A percentile compares a stretch with the other conserved stretches of the same genome.
These are phyloP conservation scores for Lanmaoa pseudosensibilis DNA, from an alignment of 768 basidiomycete species.

Conservation along the genomic window DNA sequence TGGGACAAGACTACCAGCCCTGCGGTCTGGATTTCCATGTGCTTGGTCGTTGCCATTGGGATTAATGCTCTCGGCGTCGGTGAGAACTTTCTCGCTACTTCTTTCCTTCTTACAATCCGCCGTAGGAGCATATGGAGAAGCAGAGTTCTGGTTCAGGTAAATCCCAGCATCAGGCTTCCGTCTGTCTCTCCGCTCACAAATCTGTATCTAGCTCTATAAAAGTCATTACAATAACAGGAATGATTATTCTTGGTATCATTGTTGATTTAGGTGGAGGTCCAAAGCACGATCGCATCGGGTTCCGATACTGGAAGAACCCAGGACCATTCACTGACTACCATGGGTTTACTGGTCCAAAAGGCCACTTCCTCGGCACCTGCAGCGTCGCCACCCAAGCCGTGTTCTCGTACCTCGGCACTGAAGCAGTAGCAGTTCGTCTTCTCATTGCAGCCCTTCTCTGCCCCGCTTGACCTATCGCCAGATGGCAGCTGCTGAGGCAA, in stretches of 20 bases:
- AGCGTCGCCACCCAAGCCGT: constrained; percentile 58
- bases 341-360: constrained; percentile 42
- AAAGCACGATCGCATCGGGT: constrained; percentile 49
- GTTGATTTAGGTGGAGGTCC: constrained; percentile 57
- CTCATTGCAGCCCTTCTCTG: not conserved
- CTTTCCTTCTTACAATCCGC: not conserved
- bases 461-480: constrained; percentile 9
- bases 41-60: constrained; percentile 47
- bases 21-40: constrained; percentile 54
- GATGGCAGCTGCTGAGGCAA: constrained; percentile 49
- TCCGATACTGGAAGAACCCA: constrained; percentile 51
- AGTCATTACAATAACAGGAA: constrained; percentile 46
- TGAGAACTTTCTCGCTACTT: constrained; percentile 2
- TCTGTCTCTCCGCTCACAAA: not conserved
- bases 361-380: constrained; percentile 52
- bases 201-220: constrained; percentile 44
- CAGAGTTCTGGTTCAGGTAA: constrained; percentile 50
- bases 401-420: constrained; percentile 61
- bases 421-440: constrained; percentile 43
- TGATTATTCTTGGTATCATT: constrained; percentile 48
- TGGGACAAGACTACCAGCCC: constrained; percentile 44
- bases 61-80: constrained; percentile 47
- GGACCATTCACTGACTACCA: constrained; percentile 54
- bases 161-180: not conserved
- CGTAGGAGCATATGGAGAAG: constrained; percentile 43